Evolutionary conservation across 306 rosid genomes (phyloP), one percentile per base, ranked within the genome.

Genomic region (Erythrophleum fordii): DNA sequence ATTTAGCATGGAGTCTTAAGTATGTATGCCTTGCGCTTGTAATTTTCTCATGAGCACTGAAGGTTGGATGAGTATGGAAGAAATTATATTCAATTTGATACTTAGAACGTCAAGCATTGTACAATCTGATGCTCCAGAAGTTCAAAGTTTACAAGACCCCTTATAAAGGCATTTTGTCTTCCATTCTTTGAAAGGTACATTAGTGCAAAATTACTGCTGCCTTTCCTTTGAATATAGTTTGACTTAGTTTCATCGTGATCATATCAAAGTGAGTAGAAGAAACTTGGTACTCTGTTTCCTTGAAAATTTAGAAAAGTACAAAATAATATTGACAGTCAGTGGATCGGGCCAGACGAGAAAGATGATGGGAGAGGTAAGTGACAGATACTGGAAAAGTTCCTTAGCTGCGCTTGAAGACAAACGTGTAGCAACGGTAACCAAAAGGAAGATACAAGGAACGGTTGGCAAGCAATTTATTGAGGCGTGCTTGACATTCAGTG

Each of bases 401-500:
- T 42, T 62, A 12, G 14, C 34, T 12, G 35, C 22, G 42, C 4
- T 31, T 31, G n/a, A n/a, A n/a, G 73, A 76, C 64, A 14, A 20
- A 6, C 53, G 4, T 1, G 34, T 0, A 35, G 52, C 62, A 46
- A 13, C 73, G 65, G 65, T 6, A 62, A 29, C 14, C 49, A 39
- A 3, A 64, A 2, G 51, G 16, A 75, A 77, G 20, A 29, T 34
- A 22, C 3, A 13, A 17, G 6, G 10, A 44, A 29, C 49, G 29
- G 61, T 9, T 58, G 56, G 44, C 79, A 58, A 41, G 56, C 58
- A 59, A 20, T 41, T 31, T 31, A 31, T 16, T 42, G 44, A 58
- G 69, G 58, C 56, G 55, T 75, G 69, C 79, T 39, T 42, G 55
- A 34, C 51, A 14, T 9, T 14, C 68, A 58, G 58, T 58, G 58